Evolutionary conservation across 768 basidiomycete genomes (phyloP).

Genomic region (Leccinum subgranulosum): DNA sequence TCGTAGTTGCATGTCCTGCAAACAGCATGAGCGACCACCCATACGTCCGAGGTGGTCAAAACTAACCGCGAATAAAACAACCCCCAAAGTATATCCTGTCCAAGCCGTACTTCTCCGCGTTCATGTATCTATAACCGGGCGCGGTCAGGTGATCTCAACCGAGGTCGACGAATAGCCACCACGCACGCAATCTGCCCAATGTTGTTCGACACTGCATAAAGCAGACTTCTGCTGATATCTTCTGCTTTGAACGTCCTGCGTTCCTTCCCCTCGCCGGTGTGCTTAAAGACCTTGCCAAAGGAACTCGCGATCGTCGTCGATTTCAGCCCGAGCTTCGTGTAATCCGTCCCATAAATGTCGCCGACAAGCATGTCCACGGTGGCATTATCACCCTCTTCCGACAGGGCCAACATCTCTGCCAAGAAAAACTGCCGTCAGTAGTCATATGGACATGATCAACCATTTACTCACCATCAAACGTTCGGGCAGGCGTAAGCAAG

Average conservation of each 20-base stretch:
- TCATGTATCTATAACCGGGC: constrained; percentile 67
- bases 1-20: constrained; percentile 92
- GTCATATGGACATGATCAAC: constrained; percentile 1
- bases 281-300: constrained; percentile 98
- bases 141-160: constrained; percentile 11
- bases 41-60: background rate
- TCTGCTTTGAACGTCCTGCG: constrained; percentile 81
- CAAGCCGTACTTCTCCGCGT: constrained; percentile 96
- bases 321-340: constrained; percentile 91
- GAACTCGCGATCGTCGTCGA: constrained; percentile 98
- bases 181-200: constrained; percentile 99
- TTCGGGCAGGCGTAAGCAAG: constrained; percentile 89
- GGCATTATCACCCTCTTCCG: constrained; percentile 91
- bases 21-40: constrained; percentile 6
- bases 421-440: constrained; percentile 3
- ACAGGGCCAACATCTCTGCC: constrained; percentile 92
- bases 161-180: constrained; percentile 7
- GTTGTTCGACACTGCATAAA: constrained; percentile 98
- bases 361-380: constrained; percentile 98
- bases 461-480: constrained; percentile 84
- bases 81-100: constrained; percentile 99
- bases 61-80: constrained; percentile 93
- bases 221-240: constrained; percentile 90
- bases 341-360: constrained; percentile 99
- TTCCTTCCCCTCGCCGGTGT: constrained; percentile 49